Base-by-base conservation (phyloP, 352 stramenopile species). In the Globisporangium nodosum region DNA sequence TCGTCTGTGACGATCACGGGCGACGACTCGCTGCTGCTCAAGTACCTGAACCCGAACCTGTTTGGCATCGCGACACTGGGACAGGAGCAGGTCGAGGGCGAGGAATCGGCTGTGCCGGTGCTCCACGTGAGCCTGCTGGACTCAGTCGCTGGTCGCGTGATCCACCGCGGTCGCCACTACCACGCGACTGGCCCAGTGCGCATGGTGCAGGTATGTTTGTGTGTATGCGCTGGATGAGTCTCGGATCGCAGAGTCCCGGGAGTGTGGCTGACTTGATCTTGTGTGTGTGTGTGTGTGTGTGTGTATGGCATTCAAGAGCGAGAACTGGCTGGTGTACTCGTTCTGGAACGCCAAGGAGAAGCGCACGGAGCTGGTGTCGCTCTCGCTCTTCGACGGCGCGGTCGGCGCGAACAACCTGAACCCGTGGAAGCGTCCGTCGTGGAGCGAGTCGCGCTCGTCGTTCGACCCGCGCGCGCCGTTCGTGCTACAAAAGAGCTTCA, bases 11-110 rank as follows among this genome's bases (percentile, higher is more conserved):
- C 81, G 3, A 86, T 94, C 45, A 90, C 81, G 3, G 97, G 97
- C 52, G 97, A 99, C 68, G 94, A 98, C 69, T 97, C 95, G 42
- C 69, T 99, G 27, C 68, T 99, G 33, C 74, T 99, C 52, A 99
- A 98, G 74, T 99, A 99, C 71, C 65, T 99, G 43, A 99, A 99
- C 73, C 95, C 97, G 39, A 95, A 99, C 66, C 74, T 99, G 52
- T 88, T 96, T 46, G 90, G 92, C 1, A 62, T 99, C 46, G 82
- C 95, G 15, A 98, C 94, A 8, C 68, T 97, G 47, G 62, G 75
- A 7, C 74, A 63, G 3, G 82, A 93, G 54, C 39, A 54, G 33
- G 59, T 73, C 7, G 67, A 67, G 35, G 62, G 61, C 27, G 82
- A 71, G 49, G 30, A 46, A 11, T 64, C 80, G 42, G 61, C 53